These are phyloP conservation scores for Penicillium tannophilum DNA, from an alignment of 495 filamentous ascomycete genomes.

Conservation along the genomic window DNA sequence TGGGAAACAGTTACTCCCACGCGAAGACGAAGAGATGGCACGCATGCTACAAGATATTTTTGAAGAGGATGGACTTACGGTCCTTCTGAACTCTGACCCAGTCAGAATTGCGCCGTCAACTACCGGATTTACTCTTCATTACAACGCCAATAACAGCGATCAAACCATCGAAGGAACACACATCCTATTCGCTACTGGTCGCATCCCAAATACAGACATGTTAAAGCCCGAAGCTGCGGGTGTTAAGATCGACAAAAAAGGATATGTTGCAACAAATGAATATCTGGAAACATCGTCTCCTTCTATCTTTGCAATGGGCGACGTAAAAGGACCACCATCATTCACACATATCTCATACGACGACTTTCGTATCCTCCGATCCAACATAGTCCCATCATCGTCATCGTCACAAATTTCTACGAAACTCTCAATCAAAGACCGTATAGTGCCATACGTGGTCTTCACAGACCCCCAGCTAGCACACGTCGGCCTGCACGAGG, in stretches of 20 bases:
- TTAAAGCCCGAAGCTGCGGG: slow-evolving; percentile 7
- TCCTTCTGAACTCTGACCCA: neutral
- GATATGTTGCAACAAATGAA: slow-evolving; percentile 44
- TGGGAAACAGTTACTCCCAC: neutral
- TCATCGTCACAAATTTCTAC: neutral
- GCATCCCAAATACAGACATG: slow-evolving; percentile 39
- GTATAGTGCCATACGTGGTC: neutral
- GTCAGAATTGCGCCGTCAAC: neutral
- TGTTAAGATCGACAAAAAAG: slow-evolving; percentile 32
- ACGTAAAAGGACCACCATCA: slow-evolving; percentile 52
- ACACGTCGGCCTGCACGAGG: neutral
- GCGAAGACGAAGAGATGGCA: neutral
- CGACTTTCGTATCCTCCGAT: slow-evolving; percentile 53
- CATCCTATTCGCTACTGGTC: slow-evolving; percentile 49
- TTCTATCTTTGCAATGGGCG: slow-evolving; percentile 51
- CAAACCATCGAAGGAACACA: slow-evolving; percentile 21
- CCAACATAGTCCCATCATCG: slow-evolving; percentile 22
- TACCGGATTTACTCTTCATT: neutral
- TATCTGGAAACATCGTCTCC: slow-evolving; percentile 26
- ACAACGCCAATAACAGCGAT: neutral
- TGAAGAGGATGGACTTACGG: neutral
- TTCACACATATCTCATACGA: slow-evolving; percentile 60
- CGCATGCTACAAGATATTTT: neutral
- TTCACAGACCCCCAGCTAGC: neutral
- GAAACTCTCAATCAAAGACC: neutral